Evolutionary conservation across 495 filamentous ascomycete species (phyloP).

Genomic region (Penicillium paradoxum): DNA sequence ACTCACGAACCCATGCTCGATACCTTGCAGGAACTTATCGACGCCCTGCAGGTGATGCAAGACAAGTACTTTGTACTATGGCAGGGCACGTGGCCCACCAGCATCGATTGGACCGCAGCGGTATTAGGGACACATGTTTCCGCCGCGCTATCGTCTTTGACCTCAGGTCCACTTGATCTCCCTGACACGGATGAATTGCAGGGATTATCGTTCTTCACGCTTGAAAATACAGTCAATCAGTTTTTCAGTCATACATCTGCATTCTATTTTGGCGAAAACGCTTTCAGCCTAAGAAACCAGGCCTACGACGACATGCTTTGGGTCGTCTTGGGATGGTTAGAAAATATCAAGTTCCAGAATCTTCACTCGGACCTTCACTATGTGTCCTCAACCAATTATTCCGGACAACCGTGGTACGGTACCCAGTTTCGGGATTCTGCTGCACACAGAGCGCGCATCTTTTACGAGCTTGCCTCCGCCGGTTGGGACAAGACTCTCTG

Average conservation of each 20-base stretch:
- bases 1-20: constrained; percentile 15
- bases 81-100: constrained; percentile 75
- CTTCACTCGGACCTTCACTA: constrained; percentile 62
- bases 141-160: constrained; percentile 60
- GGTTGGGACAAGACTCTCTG: constrained; percentile 86
- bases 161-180: constrained; percentile 32
- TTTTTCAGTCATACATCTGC: constrained; percentile 71
- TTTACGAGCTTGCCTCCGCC: constrained; percentile 73
- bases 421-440: constrained; percentile 71
- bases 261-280: constrained; percentile 86
- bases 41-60: constrained; percentile 71
- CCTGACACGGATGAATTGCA: constrained; percentile 9
- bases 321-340: constrained; percentile 92
- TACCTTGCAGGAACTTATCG: constrained; percentile 43
- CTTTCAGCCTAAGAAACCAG: constrained; percentile 66
- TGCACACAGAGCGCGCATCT: constrained; percentile 80
- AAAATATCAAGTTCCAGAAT: constrained; percentile 70
- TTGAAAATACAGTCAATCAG: constrained; percentile 72
- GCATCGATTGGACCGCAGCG: constrained; percentile 94
- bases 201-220: constrained; percentile 36
- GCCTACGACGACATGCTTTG: constrained; percentile 97
- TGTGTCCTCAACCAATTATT: constrained; percentile 10
- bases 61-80: constrained; percentile 68
- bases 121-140: constrained; percentile 79
- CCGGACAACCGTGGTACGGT: constrained; percentile 59